Evolutionary conservation across 2,329 filamentous ascomycete species (phyloP).

Genomic region (Hypomyces rosellus): DNA sequence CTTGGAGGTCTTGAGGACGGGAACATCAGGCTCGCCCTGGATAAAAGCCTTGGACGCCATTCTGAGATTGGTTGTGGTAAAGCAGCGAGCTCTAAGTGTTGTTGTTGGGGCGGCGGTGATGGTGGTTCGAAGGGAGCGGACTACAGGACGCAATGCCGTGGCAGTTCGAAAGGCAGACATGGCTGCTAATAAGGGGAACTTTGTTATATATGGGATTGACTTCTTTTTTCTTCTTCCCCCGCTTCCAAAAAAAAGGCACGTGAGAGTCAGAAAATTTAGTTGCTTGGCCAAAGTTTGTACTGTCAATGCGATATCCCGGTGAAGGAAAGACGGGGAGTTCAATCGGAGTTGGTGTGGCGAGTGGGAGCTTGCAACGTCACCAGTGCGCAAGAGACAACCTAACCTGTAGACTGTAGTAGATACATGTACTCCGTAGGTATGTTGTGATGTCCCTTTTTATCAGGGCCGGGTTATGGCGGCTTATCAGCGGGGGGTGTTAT

Average conservation of each 20-base stretch:
- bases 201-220: neutral
- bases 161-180: conserved; percentile 25
- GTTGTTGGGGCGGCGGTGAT: conserved; percentile 12
- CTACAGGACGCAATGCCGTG: conserved; percentile 14
- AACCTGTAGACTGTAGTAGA: too few species aligned
- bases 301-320: too few species aligned
- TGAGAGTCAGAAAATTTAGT: neutral
- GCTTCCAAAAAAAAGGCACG: neutral
- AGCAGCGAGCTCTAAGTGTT: conserved; percentile 17
- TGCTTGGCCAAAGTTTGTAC: neutral
- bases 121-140: neutral
- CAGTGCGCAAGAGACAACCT: neutral
- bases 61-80: conserved; percentile 19
- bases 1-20: conserved; percentile 44
- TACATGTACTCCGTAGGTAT: too few species aligned
- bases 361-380: neutral
- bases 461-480: conserved; percentile 9
- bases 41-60: conserved; percentile 35
- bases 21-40: conserved; percentile 45
- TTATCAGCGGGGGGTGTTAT: conserved; percentile 11
- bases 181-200: neutral
- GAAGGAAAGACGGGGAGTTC: too few species aligned
- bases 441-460: conserved; percentile 4
- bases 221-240: neutral
- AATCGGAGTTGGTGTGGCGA: too few species aligned